Percentiles rank a stretch among this genome's conserved stretches.
Evolutionary conservation across 768 basidiomycete genomes (phyloP).

Genomic region (Calocera cornea): DNA sequence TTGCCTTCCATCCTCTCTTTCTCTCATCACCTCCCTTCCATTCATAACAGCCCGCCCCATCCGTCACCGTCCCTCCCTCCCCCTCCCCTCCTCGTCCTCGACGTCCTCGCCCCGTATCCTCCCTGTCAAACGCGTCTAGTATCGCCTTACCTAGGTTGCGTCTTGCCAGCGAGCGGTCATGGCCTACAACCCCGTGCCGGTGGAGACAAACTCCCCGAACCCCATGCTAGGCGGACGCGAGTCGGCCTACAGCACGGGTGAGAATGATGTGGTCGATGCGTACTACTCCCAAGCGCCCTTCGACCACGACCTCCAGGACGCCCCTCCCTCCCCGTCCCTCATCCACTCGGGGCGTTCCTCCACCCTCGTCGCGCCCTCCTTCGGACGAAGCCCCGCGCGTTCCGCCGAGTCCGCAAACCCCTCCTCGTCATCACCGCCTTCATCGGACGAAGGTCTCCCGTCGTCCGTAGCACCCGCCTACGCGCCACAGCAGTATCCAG

Average conservation of each 20-base stretch:
- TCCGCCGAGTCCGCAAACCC: constrained; percentile 2
- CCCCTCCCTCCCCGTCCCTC: constrained; percentile 1
- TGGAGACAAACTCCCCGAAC: neutral
- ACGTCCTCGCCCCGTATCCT: neutral
- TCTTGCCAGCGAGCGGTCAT: neutral
- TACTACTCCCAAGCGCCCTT: neutral
- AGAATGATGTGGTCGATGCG: neutral
- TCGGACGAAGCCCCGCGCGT: neutral
- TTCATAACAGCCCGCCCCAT: constrained; percentile 2
- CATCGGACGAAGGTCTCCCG: constrained; percentile 3
- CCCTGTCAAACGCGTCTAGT: neutral
- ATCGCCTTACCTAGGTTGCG: neutral
- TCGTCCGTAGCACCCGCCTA: neutral
- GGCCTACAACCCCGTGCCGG: constrained; percentile 1
- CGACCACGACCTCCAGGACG: constrained; percentile 3
- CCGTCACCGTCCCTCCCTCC: neutral
- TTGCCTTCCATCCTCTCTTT: constrained; percentile 3
- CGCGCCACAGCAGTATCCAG: neutral
- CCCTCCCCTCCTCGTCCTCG: neutral
- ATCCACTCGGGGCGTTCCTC: neutral
- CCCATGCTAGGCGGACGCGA: neutral
- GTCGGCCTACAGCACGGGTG: neutral
- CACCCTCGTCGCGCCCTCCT: neutral
- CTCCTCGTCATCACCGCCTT: constrained; percentile 5
- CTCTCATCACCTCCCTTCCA: neutral